Percentiles rank a stretch among this genome's conserved stretches.
These are phyloP conservation scores for Pisolithus microcarpus DNA, from an alignment of 768 basidiomycete species.

Conservation along the genomic window DNA sequence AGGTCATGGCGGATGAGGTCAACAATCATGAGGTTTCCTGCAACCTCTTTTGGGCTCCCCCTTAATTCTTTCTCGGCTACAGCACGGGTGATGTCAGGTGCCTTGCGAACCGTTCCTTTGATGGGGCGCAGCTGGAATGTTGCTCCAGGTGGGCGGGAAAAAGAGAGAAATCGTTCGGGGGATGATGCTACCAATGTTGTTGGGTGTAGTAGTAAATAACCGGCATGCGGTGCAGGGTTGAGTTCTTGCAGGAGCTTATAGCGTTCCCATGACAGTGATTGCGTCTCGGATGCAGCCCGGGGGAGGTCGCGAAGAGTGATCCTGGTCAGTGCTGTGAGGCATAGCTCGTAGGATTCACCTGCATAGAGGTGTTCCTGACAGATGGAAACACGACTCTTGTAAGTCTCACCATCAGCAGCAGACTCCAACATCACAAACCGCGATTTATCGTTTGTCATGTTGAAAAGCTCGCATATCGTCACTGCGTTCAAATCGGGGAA, in stretches of 20 bases:
- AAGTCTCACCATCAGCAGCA: constrained; percentile 53
- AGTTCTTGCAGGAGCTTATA: constrained; percentile 62
- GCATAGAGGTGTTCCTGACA: constrained; percentile 65
- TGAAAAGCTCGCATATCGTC: constrained; percentile 56
- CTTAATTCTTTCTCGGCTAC: constrained; percentile 57
- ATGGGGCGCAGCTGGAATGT: constrained; percentile 86
- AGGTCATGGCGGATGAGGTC: too few species aligned
- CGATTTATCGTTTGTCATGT: constrained; percentile 48
- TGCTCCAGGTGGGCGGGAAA: constrained; percentile 52
- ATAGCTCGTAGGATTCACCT: constrained; percentile 92
- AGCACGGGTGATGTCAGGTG: constrained; percentile 52
- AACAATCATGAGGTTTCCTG: too few species aligned
- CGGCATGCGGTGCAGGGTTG: constrained; percentile 89
- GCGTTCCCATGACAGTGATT: constrained; percentile 55
- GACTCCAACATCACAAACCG: constrained; percentile 76
- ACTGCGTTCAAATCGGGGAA: constrained; percentile 35
- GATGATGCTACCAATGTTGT: constrained; percentile 79
- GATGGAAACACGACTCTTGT: constrained; percentile 59
- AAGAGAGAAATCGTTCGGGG: constrained; percentile 88
- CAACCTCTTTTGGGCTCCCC: constrained; percentile 43
- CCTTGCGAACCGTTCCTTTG: constrained; percentile 84
- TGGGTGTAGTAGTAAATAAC: constrained; percentile 70
- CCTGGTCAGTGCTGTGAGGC: constrained; percentile 70
- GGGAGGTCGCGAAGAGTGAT: constrained; percentile 41
- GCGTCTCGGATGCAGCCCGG: constrained; percentile 7